A percentile compares a stretch with the other conserved stretches of the same genome.
phyloP scores from a whole-genome alignment of 345 rosid species.

The Salix dunnii region DNA sequence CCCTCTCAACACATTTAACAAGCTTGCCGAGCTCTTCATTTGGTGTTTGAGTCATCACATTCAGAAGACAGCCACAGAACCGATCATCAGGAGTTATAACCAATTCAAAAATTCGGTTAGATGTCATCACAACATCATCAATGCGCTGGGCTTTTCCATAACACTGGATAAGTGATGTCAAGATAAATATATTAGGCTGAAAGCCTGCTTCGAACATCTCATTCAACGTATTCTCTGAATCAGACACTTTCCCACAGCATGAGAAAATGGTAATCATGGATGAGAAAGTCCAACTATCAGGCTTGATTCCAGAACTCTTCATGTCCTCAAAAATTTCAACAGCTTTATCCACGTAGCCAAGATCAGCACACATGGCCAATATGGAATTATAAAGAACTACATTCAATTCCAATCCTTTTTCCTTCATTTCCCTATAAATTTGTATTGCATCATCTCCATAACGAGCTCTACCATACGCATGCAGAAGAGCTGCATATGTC shows the following conservation, averaged over 20 bases:
- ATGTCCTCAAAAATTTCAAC: conserved; percentile 63
- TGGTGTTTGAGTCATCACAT: conserved; percentile 80
- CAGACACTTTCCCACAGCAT: conserved; percentile 67
- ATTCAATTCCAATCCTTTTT: conserved; percentile 51
- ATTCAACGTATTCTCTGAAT: conserved; percentile 69
- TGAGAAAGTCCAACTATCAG: conserved; percentile 95
- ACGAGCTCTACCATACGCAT: conserved; percentile 78
- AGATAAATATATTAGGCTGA: conserved; percentile 74
- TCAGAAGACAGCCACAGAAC: conserved; percentile 79
- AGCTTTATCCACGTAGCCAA: conserved; percentile 69
- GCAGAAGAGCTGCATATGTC: conserved; percentile 69
- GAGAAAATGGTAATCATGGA: conserved; percentile 76
- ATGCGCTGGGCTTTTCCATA: conserved; percentile 75
- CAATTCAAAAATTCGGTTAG: conserved; percentile 47
- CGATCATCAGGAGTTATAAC: conserved; percentile 76
- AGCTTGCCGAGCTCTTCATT: conserved; percentile 61
- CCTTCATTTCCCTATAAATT: conserved; percentile 79
- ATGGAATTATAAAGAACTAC: conserved; percentile 74
- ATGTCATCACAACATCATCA: conserved; percentile 72
- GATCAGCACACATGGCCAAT: conserved; percentile 85
- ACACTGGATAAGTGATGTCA: conserved; percentile 91
- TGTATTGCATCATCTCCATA: conserved; percentile 70
- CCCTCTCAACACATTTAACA: conserved; percentile 62
- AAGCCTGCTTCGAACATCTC: conserved; percentile 78
- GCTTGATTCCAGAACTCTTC: conserved; percentile 52